These are phyloP conservation scores for Chalciporus sphaerocephalus DNA, from an alignment of 768 basidiomycete genomes.

Conservation along the genomic window DNA sequence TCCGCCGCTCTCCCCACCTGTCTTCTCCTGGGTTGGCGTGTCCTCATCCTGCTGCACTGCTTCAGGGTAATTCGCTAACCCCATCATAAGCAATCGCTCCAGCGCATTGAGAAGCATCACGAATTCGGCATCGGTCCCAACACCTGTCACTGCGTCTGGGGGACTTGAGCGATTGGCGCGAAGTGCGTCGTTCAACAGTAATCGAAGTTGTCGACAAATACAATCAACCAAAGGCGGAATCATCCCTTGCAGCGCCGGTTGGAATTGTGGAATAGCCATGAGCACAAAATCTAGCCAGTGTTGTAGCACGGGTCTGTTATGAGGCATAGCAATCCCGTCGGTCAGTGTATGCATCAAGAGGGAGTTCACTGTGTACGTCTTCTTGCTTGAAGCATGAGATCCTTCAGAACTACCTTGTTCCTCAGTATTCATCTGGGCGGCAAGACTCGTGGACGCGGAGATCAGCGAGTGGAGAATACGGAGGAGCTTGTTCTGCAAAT, in stretches of 20 bases:
- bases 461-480: conserved; percentile 87
- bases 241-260: conserved; percentile 60
- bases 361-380: conserved; percentile 55
- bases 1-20: conserved; percentile 52
- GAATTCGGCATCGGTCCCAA: conserved; percentile 74
- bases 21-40: conserved; percentile 46
- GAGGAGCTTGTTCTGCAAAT: conserved; percentile 90
- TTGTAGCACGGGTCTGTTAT: conserved; percentile 79
- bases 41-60: conserved; percentile 54
- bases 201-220: conserved; percentile 64
- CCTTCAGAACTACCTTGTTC: conserved; percentile 35
- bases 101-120: conserved; percentile 79
- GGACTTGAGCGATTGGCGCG: conserved; percentile 38
- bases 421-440: conserved; percentile 26
- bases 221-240: conserved; percentile 77
- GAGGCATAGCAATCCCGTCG: conserved; percentile 66
- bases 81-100: conserved; percentile 76
- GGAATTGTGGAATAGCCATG: conserved; percentile 85
- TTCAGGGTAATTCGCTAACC: conserved; percentile 57
- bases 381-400: conserved; percentile 27
- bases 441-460: conserved; percentile 50
- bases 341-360: conserved; percentile 73
- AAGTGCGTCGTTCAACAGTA: conserved; percentile 52
- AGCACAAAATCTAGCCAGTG: conserved; percentile 97
- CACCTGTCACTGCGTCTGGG: conserved; percentile 41